A percentile compares a stretch with the other conserved stretches of the same genome.
Evolutionary conservation across 129 eudicot species (phyloP).

Genomic region (Solidago caesia): DNA sequence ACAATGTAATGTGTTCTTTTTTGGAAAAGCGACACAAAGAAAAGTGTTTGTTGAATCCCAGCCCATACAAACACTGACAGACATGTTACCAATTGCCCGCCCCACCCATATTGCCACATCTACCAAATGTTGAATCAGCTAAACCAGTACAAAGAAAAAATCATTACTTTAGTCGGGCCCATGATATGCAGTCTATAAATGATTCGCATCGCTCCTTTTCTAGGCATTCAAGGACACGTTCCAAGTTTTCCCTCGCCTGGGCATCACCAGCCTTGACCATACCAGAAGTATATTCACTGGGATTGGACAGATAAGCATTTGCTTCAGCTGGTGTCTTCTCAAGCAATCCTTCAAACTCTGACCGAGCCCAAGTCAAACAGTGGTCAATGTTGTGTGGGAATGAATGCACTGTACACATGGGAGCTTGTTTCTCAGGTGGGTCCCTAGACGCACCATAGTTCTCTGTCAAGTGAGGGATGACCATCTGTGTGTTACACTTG

Average conservation of each 20-base stretch:
- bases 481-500: conserved; percentile 95
- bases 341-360: conserved; percentile 91
- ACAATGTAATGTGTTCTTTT: not conserved
- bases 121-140: not conserved
- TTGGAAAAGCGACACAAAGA: not conserved
- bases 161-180: conserved; percentile 80
- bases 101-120: conserved; percentile 1
- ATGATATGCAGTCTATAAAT: conserved; percentile 70
- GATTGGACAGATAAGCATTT: conserved; percentile 67
- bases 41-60: not conserved
- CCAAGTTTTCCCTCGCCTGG: conserved; percentile 83
- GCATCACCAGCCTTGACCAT: conserved; percentile 92
- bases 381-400: conserved; percentile 97
- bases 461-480: conserved; percentile 85
- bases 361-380: conserved; percentile 95
- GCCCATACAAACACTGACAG: not conserved
- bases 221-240: conserved; percentile 81
- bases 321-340: conserved; percentile 95
- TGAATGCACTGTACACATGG: conserved; percentile 93
- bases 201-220: conserved; percentile 82
- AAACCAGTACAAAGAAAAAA: conserved; percentile 4
- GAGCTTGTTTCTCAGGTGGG: conserved; percentile 98
- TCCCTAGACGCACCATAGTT: conserved; percentile 96
- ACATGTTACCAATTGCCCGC: not conserved
- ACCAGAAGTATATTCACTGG: conserved; percentile 58